Evolutionary conservation across 2,329 filamentous ascomycete genomes (phyloP).

Genomic region (Coleophoma eucalyptorum): DNA sequence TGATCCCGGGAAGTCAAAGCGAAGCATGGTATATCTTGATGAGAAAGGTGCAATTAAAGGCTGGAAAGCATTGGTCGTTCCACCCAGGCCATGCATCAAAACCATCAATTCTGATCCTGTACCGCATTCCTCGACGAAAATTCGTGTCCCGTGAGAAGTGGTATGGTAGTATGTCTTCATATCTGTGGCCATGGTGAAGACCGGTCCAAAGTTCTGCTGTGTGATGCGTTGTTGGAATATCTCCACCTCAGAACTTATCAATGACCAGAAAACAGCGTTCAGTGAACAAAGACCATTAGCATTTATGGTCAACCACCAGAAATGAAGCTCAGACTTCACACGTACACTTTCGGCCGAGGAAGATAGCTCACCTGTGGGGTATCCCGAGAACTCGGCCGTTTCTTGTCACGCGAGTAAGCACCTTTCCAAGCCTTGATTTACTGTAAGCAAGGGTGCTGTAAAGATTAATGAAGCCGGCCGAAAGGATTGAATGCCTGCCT

Average conservation of each 20-base stretch:
- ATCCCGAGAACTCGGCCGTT: slow-evolving; percentile 14
- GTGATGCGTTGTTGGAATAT: no score
- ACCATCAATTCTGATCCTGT: slow-evolving; percentile 21
- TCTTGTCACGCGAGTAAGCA: not conserved
- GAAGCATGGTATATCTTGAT: slow-evolving; percentile 13
- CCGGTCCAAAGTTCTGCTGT: no score
- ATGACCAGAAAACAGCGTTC: not conserved
- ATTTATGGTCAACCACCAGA: not conserved
- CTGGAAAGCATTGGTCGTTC: slow-evolving; percentile 10
- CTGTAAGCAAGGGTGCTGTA: no score
- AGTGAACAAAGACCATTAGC: slow-evolving; percentile 9
- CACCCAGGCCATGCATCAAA: slow-evolving; percentile 24
- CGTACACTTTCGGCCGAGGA: no score
- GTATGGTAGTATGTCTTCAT: slow-evolving; percentile 26
- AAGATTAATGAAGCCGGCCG: no score
- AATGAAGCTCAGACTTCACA: not conserved
- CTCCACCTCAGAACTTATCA: not conserved
- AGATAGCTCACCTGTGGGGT: no score
- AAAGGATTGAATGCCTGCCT: no score
- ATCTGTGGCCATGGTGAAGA: slow-evolving; percentile 12
- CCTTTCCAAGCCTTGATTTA: no score
- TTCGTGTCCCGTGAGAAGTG: slow-evolving; percentile 16
- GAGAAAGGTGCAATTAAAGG: slow-evolving; percentile 12
- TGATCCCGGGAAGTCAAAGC: slow-evolving; percentile 13
- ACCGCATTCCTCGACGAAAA: slow-evolving; percentile 18